A percentile compares a stretch with the other conserved stretches of the same genome.
These are phyloP conservation scores for Dothistroma pini DNA, from an alignment of 2,329 filamentous ascomycete species.

Conservation along the genomic window DNA sequence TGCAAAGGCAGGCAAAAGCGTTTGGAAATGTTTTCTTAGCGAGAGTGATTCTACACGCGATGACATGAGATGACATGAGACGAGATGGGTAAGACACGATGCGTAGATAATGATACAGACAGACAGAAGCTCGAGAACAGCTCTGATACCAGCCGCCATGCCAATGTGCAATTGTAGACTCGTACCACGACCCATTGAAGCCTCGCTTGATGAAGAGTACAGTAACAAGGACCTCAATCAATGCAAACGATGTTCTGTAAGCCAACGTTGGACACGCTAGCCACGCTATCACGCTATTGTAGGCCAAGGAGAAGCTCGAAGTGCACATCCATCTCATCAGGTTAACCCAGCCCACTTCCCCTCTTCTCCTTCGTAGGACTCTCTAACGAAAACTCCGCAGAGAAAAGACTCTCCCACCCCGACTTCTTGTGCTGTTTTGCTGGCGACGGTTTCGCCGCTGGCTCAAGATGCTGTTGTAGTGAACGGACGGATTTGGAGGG, in stretches of 20 bases:
- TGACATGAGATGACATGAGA: neutral
- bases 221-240: neutral
- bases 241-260: neutral
- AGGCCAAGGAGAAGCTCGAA: neutral
- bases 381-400: conserved; percentile 31
- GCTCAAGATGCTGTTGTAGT: conserved; percentile 30
- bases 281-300: neutral
- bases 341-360: neutral
- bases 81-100: conserved; percentile 1
- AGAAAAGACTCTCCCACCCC: conserved; percentile 33
- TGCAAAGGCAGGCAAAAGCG: neutral
- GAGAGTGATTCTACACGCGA: neutral
- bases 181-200: neutral
- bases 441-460: conserved; percentile 12
- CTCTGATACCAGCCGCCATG: neutral
- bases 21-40: neutral
- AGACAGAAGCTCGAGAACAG: neutral
- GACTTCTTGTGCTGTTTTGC: conserved; percentile 17
- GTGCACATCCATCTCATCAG: neutral
- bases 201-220: neutral
- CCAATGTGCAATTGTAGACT: neutral
- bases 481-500: conserved; percentile 33
- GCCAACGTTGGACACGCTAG: neutral
- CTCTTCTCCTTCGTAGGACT: conserved; percentile 32
- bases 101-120: conserved; percentile 20